phyloP scores from a whole-genome alignment of 805 yeast species.

The Candida germanica region DNA sequence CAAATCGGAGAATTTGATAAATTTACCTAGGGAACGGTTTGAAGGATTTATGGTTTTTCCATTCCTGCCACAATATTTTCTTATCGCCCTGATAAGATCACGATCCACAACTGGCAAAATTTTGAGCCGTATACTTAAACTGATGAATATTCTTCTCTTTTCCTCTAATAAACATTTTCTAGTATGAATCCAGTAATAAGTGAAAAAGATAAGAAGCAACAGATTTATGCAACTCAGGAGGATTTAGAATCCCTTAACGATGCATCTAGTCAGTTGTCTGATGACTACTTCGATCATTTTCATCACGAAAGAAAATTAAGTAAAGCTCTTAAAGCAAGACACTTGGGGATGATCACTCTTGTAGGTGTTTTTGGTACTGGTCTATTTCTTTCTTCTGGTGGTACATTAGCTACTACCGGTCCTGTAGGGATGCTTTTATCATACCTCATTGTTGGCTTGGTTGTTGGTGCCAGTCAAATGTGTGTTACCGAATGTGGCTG shows the following conservation, averaged over 20 bases:
- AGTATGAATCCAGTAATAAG: neutral
- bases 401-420: slow-evolving; percentile 43
- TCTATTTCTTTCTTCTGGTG: slow-evolving; percentile 53
- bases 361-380: slow-evolving; percentile 45
- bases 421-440: slow-evolving; percentile 48
- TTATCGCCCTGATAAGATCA: too few relatives aligned
- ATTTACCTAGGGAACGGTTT: too few relatives aligned
- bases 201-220: neutral
- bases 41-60: too few relatives aligned
- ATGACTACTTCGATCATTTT: slow-evolving; percentile 12
- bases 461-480: slow-evolving; percentile 37
- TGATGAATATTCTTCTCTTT: too few relatives aligned
- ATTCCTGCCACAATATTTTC: too few relatives aligned
- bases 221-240: slow-evolving; percentile 2
- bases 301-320: slow-evolving; percentile 15
- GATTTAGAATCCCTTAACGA: slow-evolving; percentile 1
- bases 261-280: neutral
- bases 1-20: too few relatives aligned
- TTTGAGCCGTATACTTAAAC: too few relatives aligned
- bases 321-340: slow-evolving; percentile 18
- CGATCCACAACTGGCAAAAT: too few relatives aligned
- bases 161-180: too few relatives aligned
- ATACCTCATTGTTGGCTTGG: slow-evolving; percentile 45
- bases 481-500: slow-evolving; percentile 38
- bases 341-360: slow-evolving; percentile 19